These are phyloP conservation scores for Jacaranda mimosifolia DNA, from an alignment of 257 asterid genomes.

Conservation along the genomic window DNA sequence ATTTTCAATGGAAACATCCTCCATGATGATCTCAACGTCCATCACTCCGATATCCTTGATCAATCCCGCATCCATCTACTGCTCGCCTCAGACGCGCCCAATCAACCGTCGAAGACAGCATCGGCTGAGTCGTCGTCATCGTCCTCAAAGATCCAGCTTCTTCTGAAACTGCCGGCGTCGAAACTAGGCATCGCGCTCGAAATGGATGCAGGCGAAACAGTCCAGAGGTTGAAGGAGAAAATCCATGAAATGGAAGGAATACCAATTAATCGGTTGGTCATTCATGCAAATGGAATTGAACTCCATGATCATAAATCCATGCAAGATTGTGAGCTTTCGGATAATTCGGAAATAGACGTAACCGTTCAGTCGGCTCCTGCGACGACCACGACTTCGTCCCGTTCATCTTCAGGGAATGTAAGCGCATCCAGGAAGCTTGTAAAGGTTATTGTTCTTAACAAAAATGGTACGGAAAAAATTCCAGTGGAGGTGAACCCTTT, in stretches of 20 bases:
- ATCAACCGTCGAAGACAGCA: background rate
- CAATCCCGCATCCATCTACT: constrained; percentile 55
- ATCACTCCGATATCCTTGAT: constrained; percentile 60
- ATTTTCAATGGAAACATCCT: constrained; percentile 60
- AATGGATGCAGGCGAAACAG: constrained; percentile 46
- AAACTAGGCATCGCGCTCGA: constrained; percentile 38
- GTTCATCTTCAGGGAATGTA: constrained; percentile 30
- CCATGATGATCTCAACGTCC: constrained; percentile 64
- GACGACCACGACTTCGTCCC: constrained; percentile 25
- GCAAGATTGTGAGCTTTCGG: constrained; percentile 41
- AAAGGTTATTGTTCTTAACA: constrained; percentile 43
- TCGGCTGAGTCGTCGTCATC: background rate
- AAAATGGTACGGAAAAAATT: constrained; percentile 48
- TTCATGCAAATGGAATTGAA: constrained; percentile 55
- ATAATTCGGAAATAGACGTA: constrained; percentile 52
- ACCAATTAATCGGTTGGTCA: constrained; percentile 26
- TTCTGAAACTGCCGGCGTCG: constrained; percentile 50
- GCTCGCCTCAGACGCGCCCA: constrained; percentile 31
- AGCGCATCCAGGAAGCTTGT: constrained; percentile 32
- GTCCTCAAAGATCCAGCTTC: constrained; percentile 44
- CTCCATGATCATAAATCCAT: constrained; percentile 51
- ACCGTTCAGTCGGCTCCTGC: constrained; percentile 30
- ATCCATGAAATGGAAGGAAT: constrained; percentile 54
- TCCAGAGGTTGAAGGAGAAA: constrained; percentile 57
- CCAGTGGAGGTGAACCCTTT: constrained; percentile 55